These are phyloP conservation scores for Mycosphaerella sp. DNA, from an alignment of 2,329 filamentous ascomycete species.

Conservation along the genomic window DNA sequence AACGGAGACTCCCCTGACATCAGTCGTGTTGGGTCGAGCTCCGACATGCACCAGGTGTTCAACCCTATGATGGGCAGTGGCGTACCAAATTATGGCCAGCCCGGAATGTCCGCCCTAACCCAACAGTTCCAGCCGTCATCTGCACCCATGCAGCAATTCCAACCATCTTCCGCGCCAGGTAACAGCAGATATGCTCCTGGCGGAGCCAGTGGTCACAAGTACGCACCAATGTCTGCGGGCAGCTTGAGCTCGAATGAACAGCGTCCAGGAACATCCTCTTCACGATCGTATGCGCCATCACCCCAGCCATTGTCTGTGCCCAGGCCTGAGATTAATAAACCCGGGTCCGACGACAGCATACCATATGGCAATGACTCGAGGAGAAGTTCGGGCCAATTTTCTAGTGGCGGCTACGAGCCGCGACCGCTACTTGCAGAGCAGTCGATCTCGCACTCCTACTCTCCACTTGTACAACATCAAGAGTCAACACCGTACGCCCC, in stretches of 20 bases:
- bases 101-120: conserved; percentile 14
- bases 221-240: conserved; percentile 21
- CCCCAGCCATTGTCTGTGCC: conserved; percentile 24
- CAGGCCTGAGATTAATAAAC: conserved; percentile 25
- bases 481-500: conserved; percentile 2
- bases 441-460: conserved; percentile 18
- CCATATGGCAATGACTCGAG: conserved; percentile 29
- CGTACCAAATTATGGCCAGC: conserved; percentile 23
- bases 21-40: conserved; percentile 56
- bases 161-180: conserved; percentile 22
- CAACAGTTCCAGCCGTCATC: conserved; percentile 19
- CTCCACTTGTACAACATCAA: conserved; percentile 5
- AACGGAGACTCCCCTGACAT: conserved; percentile 53
- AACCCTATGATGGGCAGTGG: conserved; percentile 43
- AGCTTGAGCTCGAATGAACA: conserved; percentile 20
- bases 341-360: conserved; percentile 29
- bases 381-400: conserved; percentile 28
- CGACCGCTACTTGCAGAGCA: conserved; percentile 27
- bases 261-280: conserved; percentile 19
- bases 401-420: conserved; percentile 30
- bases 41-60: conserved; percentile 59
- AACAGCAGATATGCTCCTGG: conserved; percentile 30
- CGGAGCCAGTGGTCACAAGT: conserved; percentile 10
- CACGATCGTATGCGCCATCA: conserved; percentile 25
- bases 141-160: conserved; percentile 20